These are phyloP conservation scores for Oryza australiensis DNA, from an alignment of 176 grass and related monocot genomes.

Conservation along the genomic window DNA sequence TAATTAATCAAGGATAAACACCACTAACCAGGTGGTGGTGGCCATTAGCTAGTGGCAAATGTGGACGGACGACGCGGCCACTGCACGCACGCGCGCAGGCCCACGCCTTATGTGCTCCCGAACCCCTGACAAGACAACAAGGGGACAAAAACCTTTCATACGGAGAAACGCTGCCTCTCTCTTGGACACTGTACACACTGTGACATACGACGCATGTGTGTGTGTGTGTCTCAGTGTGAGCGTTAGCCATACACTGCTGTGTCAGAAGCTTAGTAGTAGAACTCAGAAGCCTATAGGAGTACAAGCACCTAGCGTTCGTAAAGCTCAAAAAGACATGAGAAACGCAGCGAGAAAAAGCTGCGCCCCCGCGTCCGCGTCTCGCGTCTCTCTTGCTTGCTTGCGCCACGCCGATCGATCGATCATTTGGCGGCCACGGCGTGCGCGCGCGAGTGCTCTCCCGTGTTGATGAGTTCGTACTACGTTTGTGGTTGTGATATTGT, in stretches of 20 bases:
- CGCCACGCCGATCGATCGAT: not conserved
- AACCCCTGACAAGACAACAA: constrained; percentile 32
- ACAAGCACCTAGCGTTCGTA: not conserved
- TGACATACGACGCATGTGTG: too few species aligned
- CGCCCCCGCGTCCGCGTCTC: constrained; percentile 21
- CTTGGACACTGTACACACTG: not conserved
- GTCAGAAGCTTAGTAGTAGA: constrained; percentile 49
- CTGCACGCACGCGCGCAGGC: constrained; percentile 1
- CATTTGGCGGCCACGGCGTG: not conserved
- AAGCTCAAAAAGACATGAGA: constrained; percentile 48
- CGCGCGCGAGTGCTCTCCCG: constrained; percentile 15
- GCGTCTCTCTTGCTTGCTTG: constrained; percentile 25
- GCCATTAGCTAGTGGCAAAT: constrained; percentile 22
- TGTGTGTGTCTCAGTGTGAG: not conserved
- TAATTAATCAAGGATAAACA: not conserved
- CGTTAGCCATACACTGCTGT: constrained; percentile 7
- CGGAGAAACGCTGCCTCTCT: constrained; percentile 32
- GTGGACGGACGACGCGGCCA: not conserved
- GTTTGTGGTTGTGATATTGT: not conserved
- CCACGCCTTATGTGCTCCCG: constrained; percentile 5
- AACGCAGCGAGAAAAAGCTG: constrained; percentile 40
- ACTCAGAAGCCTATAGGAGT: constrained; percentile 14
- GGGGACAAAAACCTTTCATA: constrained; percentile 31
- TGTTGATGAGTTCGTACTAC: not conserved
- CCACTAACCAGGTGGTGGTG: constrained; percentile 23